A percentile compares a stretch with the other conserved stretches of the same genome.
Evolutionary conservation across 78 protist genomes (phyloP).

Genomic region (Polysphondylium violaceum): DNA sequence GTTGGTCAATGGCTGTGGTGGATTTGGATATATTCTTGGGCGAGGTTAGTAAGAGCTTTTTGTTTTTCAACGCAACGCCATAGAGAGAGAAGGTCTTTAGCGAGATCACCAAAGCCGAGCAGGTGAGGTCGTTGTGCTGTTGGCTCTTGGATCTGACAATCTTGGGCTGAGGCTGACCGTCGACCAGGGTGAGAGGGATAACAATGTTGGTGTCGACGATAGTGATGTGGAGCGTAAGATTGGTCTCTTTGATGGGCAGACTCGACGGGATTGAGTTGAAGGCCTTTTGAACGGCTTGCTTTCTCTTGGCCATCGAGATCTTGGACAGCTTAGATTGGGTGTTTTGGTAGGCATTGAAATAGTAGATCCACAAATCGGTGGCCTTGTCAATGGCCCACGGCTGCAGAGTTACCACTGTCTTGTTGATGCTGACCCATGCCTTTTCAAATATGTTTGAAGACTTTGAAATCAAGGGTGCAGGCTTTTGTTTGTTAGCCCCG

Average conservation of each 20-base stretch:
- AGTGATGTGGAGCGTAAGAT: constrained; percentile 41
- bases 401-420: constrained; percentile 59
- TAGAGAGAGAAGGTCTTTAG: constrained; percentile 36
- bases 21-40: not conserved
- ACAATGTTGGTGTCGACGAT: constrained; percentile 39
- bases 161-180: no score
- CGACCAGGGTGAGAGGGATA: constrained; percentile 49
- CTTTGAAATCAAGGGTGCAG: not conserved
- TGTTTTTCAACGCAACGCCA: constrained; percentile 66
- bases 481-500: not conserved
- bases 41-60: not conserved
- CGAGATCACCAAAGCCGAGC: constrained; percentile 42
- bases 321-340: constrained; percentile 24
- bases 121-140: not conserved
- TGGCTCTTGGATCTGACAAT: not conserved
- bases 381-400: constrained; percentile 82
- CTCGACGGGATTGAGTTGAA: constrained; percentile 47
- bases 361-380: constrained; percentile 59
- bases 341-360: constrained; percentile 36
- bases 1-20: not conserved
- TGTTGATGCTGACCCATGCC: constrained; percentile 52
- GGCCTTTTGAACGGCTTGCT: constrained; percentile 27
- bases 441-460: constrained; percentile 40
- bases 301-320: not conserved
- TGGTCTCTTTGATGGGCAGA: constrained; percentile 58